Base-by-base conservation (phyloP, 139 green algal genomes). In the Ettlia oleoabundans region DNA sequence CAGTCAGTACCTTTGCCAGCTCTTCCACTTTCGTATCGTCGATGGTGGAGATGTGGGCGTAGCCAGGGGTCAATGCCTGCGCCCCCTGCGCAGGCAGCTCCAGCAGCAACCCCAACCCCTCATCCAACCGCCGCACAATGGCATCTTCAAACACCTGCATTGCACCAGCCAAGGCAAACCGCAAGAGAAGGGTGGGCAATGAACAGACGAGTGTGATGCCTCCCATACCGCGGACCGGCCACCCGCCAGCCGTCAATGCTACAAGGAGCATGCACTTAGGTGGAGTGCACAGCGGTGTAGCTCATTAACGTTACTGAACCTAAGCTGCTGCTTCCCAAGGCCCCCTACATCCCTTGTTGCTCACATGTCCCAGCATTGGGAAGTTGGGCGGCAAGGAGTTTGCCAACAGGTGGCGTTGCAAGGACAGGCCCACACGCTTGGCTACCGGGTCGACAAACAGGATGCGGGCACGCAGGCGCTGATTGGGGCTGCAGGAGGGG, bases 31-130 rank as follows among this genome's bases (percentile, higher is more conserved):
- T 84, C 19, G 81, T 80, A 35, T 99, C 96, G 42, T 81, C 76
- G 21, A 94, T 40, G 76, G 96, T 94, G 35, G 87, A 94, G 35
- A 98, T 86, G 81, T 98, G 95, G 22, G 86, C 89, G 78, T 92
- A 98, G 37, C 85, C 90, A 6, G 82, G 70, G 1, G 52, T 55
- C 2, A 81, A 38, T 35, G 41, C 26, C 33, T 13, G 24, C 8
- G 62, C 58, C n/a, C 19, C 80, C 32, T 82, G 72, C 0, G 73
- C 24, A 0, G 86, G 88, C 80, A 98, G 86, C 78, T 89, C 65
- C 52, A 97, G 79, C 70, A 97, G 78, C 71, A 98, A 61, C 15
- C 95, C 96, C 13, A 95, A 65, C 0, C 65, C 82, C 0, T 80
- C 35, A 74, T 98, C 92, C 35, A 98, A 87, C 1, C 94, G 85